Evolutionary conservation across 805 yeast genomes (phyloP).

Genomic region (Teunomyces tritomae): DNA sequence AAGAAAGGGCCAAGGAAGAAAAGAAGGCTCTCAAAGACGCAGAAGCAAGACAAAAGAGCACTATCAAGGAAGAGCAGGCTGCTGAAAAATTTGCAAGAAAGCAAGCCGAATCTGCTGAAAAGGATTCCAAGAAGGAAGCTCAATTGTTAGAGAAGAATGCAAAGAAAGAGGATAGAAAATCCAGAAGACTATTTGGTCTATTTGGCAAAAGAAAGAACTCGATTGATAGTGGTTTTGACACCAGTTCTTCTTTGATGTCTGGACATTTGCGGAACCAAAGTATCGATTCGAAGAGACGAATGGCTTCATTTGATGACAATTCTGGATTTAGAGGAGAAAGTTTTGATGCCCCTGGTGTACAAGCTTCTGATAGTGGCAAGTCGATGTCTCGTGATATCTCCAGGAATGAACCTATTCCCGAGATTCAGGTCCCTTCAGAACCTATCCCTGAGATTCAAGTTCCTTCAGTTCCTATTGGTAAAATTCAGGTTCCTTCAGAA

Average conservation of each 20-base stretch:
- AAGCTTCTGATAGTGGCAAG: not conserved
- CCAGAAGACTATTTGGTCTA: slow-evolving; percentile 1
- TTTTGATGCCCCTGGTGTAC: not conserved
- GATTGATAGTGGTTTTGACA: not conserved
- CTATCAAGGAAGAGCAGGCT: slow-evolving; percentile 7
- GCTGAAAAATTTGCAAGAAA: slow-evolving; percentile 12
- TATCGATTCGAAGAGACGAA: not conserved
- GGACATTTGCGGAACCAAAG: slow-evolving; percentile 1
- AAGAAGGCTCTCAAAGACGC: slow-evolving; percentile 13
- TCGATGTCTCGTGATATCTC: not conserved
- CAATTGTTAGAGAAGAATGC: slow-evolving; percentile 1
- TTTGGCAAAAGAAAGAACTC: slow-evolving; percentile 7
- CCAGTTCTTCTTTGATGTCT: not conserved
- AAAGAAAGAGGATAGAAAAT: slow-evolving; percentile 1
- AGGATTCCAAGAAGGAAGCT: slow-evolving; percentile 8
- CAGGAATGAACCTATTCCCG: not conserved
- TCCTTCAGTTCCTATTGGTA: not conserved
- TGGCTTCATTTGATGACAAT: not conserved
- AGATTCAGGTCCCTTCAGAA: not conserved
- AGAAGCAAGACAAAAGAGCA: slow-evolving; percentile 12
- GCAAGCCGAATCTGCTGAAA: slow-evolving; percentile 9
- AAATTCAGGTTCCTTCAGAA: not conserved
- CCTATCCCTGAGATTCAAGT: not conserved
- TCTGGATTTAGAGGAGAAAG: not conserved
- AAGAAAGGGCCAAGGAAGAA: slow-evolving; percentile 25